These are phyloP conservation scores for Solanum clarkiae DNA, from an alignment of 257 asterid species.

Conservation along the genomic window DNA sequence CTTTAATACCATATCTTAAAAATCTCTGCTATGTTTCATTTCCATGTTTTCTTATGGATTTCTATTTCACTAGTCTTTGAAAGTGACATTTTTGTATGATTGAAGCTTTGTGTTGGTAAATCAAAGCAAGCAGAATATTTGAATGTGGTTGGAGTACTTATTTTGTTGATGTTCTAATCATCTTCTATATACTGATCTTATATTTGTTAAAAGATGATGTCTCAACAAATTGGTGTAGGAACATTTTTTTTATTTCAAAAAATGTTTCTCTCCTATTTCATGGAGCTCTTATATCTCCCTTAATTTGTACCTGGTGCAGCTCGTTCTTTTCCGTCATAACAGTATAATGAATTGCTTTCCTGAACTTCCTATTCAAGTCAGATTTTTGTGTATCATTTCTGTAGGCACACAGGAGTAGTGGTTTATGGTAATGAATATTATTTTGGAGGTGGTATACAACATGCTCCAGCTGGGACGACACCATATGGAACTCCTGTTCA, in stretches of 20 bases:
- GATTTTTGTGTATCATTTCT: neutral
- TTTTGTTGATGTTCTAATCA: neutral
- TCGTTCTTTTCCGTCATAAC: neutral
- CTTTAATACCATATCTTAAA: neutral
- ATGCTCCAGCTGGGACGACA: slow-evolving; percentile 56
- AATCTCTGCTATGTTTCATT: neutral
- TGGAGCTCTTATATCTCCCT: neutral
- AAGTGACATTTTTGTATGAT: neutral
- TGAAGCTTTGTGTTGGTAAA: neutral
- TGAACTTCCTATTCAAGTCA: neutral
- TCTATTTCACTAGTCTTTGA: neutral
- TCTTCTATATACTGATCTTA: neutral
- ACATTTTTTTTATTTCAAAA: neutral
- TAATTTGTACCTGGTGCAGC: neutral
- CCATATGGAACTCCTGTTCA: slow-evolving; percentile 81
- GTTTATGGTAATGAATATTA: slow-evolving; percentile 54
- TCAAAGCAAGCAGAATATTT: neutral
- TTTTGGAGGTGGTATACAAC: slow-evolving; percentile 6
- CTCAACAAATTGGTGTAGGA: neutral
- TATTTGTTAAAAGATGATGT: neutral
- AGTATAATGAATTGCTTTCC: neutral
- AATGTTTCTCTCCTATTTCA: neutral
- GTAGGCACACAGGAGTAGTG: slow-evolving; percentile 94
- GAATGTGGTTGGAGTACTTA: neutral
- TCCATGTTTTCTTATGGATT: neutral